These are phyloP conservation scores for Choanephora cucurbitarum DNA, from an alignment of 371 early-diverging fungal species.

Conservation along the genomic window DNA sequence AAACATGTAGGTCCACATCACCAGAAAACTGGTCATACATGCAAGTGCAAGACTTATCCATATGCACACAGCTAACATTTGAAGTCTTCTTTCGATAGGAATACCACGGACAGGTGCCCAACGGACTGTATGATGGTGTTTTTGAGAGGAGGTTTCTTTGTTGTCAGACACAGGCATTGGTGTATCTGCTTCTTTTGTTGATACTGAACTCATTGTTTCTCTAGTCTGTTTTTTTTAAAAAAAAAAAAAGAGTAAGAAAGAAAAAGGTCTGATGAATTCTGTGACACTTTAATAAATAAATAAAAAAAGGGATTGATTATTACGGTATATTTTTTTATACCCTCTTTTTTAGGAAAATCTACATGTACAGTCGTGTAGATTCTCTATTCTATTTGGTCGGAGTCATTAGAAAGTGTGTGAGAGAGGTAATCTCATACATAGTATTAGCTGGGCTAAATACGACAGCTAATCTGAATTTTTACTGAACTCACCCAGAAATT, in stretches of 20 bases:
- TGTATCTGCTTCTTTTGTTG: not conserved
- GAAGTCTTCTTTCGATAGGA: constrained; percentile 73
- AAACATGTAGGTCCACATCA: constrained; percentile 45
- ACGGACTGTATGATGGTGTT: constrained; percentile 8
- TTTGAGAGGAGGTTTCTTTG: not conserved
- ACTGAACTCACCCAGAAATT: not conserved
- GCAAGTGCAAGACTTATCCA: constrained; percentile 37
- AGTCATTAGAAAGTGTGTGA: too few relatives aligned
- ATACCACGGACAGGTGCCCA: constrained; percentile 31
- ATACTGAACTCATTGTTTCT: not conserved
- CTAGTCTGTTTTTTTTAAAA: too few relatives aligned
- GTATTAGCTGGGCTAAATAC: too few relatives aligned
- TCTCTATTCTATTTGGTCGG: too few relatives aligned
- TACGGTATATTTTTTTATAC: too few relatives aligned
- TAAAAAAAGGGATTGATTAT: too few relatives aligned
- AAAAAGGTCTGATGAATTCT: not conserved
- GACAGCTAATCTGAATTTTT: not conserved
- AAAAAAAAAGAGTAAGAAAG: too few relatives aligned
- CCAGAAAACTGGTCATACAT: constrained; percentile 47
- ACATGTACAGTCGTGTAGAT: too few relatives aligned
- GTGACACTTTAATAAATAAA: too few relatives aligned
- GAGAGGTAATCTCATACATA: too few relatives aligned
- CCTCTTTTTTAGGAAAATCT: too few relatives aligned
- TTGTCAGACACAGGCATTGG: not conserved
- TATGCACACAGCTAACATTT: constrained; percentile 63